phyloP scores from a whole-genome alignment of 2,329 filamentous ascomycete species.

The Talaromyces amestolkiae region DNA sequence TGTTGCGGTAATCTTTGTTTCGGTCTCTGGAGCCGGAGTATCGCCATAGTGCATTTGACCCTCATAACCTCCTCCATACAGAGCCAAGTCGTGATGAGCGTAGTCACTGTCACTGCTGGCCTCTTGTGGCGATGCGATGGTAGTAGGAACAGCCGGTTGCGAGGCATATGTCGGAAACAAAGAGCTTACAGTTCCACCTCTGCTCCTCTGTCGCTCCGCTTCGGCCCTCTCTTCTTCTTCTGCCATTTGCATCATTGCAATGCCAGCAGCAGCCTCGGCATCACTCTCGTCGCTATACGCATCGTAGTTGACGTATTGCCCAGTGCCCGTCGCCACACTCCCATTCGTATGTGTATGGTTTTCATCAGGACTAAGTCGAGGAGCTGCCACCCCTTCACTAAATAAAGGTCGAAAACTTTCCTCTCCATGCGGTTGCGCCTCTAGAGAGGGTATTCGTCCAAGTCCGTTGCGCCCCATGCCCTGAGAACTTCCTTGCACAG shows the following conservation, averaged over 20 bases:
- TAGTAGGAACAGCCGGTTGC: conserved; percentile 40
- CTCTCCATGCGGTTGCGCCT: conserved; percentile 16
- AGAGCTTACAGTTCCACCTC: conserved; percentile 55
- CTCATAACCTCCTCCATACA: conserved; percentile 70
- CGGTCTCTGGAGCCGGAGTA: conserved; percentile 34
- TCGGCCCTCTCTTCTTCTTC: conserved; percentile 70
- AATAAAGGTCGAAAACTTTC: conserved; percentile 19
- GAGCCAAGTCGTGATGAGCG: conserved; percentile 67
- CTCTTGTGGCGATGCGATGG: conserved; percentile 27
- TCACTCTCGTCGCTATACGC: conserved; percentile 74
- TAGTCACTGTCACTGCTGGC: conserved; percentile 69
- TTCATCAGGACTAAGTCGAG: conserved; percentile 42
- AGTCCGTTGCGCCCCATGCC: conserved; percentile 3
- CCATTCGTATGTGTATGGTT: conserved; percentile 50
- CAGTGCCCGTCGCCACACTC: conserved; percentile 44
- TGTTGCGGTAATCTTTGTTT: neutral
- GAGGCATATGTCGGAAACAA: conserved; percentile 45
- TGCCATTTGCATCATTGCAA: conserved; percentile 79
- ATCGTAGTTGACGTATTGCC: conserved; percentile 47
- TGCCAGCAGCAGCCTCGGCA: conserved; percentile 77
- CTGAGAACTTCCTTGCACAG: conserved; percentile 37
- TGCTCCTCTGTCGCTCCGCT: conserved; percentile 44
- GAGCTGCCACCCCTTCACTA: conserved; percentile 18
- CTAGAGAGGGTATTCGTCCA: conserved; percentile 4
- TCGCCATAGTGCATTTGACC: conserved; percentile 61